A percentile compares a stretch with the other conserved stretches of the same genome.
These are phyloP conservation scores for Lodderomyces pseudojiufengensis DNA, from an alignment of 1,139 yeast genomes.

Conservation along the genomic window DNA sequence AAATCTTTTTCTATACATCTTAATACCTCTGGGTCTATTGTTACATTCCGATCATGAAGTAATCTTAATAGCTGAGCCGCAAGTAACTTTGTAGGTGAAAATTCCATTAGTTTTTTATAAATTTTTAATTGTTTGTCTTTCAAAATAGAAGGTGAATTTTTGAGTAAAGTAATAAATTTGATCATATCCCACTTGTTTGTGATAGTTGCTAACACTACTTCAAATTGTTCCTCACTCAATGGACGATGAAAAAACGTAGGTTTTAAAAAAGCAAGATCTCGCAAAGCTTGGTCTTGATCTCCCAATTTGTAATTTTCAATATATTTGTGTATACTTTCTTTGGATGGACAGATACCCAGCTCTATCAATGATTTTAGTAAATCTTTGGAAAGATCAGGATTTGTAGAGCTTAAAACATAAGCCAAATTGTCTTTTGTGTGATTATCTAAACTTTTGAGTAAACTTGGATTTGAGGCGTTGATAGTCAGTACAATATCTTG, in stretches of 20 bases:
- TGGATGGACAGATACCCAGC: conserved; percentile 23
- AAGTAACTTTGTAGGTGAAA: conserved; percentile 6
- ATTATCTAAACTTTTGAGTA: conserved; percentile 19
- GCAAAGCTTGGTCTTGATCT: conserved; percentile 12
- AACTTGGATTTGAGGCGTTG: conserved; percentile 10
- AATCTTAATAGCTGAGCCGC: conserved; percentile 11
- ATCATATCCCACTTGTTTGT: conserved; percentile 27
- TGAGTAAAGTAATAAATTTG: conserved; percentile 20
- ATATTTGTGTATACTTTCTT: conserved; percentile 22
- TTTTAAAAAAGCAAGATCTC: conserved; percentile 29
- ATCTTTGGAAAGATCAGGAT: conserved; percentile 18
- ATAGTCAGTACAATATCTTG: conserved; percentile 4
- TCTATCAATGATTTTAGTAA: conserved; percentile 20
- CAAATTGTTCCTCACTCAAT: conserved; percentile 18
- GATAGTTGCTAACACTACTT: conserved; percentile 22
- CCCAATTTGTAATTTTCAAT: conserved; percentile 14
- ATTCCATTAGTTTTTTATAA: conserved; percentile 7
- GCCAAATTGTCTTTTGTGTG: conserved; percentile 26
- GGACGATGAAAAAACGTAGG: conserved; percentile 27
- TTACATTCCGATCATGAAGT: conserved; percentile 4
- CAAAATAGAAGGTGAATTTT: conserved; percentile 11
- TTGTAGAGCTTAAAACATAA: conserved; percentile 19
- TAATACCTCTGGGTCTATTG: conserved; percentile 5
- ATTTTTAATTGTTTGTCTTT: conserved; percentile 15
- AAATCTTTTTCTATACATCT: conserved; percentile 4